These are phyloP conservation scores for Penicillium expansum DNA, from an alignment of 2,329 filamentous ascomycete species.

Conservation along the genomic window DNA sequence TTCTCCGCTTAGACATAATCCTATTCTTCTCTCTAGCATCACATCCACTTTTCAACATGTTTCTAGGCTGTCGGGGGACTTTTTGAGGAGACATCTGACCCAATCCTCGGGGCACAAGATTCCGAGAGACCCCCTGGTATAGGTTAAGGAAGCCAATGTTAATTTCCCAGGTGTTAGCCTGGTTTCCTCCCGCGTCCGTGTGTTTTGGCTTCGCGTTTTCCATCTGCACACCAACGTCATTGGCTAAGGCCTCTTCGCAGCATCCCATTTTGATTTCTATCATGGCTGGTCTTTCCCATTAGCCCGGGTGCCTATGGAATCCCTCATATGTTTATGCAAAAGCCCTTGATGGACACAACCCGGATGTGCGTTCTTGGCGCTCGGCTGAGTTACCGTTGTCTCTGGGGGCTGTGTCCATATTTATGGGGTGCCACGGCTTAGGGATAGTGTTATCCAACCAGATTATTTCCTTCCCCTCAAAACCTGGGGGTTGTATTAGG, in stretches of 20 bases:
- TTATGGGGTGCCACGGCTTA: background rate
- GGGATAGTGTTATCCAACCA: background rate
- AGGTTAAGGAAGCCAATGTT: background rate
- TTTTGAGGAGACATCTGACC: background rate
- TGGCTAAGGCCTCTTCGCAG: background rate
- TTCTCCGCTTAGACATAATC: background rate
- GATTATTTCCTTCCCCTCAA: background rate
- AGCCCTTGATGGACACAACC: background rate
- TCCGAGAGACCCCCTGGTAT: background rate
- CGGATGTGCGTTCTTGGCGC: background rate
- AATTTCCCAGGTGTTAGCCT: background rate
- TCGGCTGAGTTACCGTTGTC: constrained; percentile 2
- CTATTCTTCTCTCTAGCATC: background rate
- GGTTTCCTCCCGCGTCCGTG: background rate
- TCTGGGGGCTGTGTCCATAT: background rate
- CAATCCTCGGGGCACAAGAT: background rate
- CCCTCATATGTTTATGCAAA: background rate
- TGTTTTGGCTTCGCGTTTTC: background rate
- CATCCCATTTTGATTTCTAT: background rate
- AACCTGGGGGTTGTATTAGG: background rate
- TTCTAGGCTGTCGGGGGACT: background rate
- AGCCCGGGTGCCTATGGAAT: background rate
- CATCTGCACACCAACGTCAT: background rate
- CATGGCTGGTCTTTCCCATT: background rate
- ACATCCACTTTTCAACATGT: background rate